Conservation (phyloP, 1,284 basidiomycete genomes). For the Rhodotorula sp. region DNA sequence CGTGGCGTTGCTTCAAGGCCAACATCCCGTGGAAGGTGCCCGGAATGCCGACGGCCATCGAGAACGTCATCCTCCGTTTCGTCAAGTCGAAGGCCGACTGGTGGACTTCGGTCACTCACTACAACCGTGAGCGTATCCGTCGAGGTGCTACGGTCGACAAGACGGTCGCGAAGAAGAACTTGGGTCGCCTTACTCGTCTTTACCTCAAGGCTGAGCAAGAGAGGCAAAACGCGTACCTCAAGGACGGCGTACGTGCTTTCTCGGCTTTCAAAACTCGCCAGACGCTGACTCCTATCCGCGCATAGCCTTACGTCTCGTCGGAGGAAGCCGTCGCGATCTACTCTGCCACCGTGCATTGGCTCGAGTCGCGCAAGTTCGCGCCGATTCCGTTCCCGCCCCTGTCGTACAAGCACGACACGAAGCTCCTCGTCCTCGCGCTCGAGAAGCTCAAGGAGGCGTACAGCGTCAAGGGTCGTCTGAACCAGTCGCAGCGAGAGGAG, state of each 20-base stretch:
- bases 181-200: slow-evolving; percentile 60
- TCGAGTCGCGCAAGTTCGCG: slow-evolving; percentile 92
- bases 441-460: slow-evolving; percentile 98
- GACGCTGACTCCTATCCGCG: neutral
- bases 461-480: slow-evolving; percentile 92
- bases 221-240: slow-evolving; percentile 92
- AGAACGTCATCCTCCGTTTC: slow-evolving; percentile 98
- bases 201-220: slow-evolving; percentile 98
- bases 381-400: slow-evolving; percentile 98
- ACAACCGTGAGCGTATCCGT: slow-evolving; percentile 62
- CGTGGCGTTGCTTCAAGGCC: slow-evolving; percentile 97
- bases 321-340: slow-evolving; percentile 97
- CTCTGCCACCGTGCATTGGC: slow-evolving; percentile 95
- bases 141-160: slow-evolving; percentile 99
- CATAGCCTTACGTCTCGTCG: slow-evolving; percentile 83
- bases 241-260: slow-evolving; percentile 64
- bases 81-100: slow-evolving; percentile 99
- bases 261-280: neutral
- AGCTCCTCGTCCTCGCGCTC: slow-evolving; percentile 86
- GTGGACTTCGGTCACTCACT: slow-evolving; percentile 87
- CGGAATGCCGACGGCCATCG: slow-evolving; percentile 96
- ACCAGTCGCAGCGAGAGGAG: slow-evolving; percentile 95
- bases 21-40: slow-evolving; percentile 98
- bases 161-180: slow-evolving; percentile 95
- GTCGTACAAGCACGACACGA: slow-evolving; percentile 97